Conservation (phyloP, 1,284 basidiomycete species). For the Sphagnurus paluster region DNA sequence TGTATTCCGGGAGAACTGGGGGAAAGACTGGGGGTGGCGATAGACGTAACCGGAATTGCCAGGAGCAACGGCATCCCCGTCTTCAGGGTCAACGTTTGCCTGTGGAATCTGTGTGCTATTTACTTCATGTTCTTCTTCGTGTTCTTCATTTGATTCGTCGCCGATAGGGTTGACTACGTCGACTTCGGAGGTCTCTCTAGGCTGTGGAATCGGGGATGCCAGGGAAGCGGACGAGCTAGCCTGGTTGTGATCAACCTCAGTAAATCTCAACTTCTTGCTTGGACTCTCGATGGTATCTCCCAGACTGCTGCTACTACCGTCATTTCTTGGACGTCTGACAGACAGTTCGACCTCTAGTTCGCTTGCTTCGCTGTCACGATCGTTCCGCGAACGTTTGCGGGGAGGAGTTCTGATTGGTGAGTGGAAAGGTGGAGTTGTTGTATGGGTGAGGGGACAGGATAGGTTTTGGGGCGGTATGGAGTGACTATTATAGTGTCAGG, state of each 20-base stretch:
- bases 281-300: background rate
- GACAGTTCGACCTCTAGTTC: slow-evolving; percentile 13
- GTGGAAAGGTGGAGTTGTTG: background rate
- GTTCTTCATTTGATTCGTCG: too few relatives aligned
- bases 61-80: background rate
- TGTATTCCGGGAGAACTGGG: background rate
- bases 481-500: too few relatives aligned
- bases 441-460: background rate
- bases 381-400: slow-evolving; percentile 2
- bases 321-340: background rate
- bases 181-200: too few relatives aligned
- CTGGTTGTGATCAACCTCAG: background rate
- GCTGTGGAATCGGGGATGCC: too few relatives aligned
- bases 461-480: background rate
- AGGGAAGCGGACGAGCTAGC: background rate
- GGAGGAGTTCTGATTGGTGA: background rate
- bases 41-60: background rate
- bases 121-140: too few relatives aligned
- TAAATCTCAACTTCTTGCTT: too few relatives aligned
- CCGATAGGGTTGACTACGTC: too few relatives aligned
- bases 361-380: slow-evolving; percentile 5
- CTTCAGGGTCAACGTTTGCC: too few relatives aligned
- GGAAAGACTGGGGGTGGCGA: background rate
- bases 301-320: background rate
- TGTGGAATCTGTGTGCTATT: too few relatives aligned